Evolutionary conservation across 768 basidiomycete species (phyloP).

Genomic region (Boletales sp.): DNA sequence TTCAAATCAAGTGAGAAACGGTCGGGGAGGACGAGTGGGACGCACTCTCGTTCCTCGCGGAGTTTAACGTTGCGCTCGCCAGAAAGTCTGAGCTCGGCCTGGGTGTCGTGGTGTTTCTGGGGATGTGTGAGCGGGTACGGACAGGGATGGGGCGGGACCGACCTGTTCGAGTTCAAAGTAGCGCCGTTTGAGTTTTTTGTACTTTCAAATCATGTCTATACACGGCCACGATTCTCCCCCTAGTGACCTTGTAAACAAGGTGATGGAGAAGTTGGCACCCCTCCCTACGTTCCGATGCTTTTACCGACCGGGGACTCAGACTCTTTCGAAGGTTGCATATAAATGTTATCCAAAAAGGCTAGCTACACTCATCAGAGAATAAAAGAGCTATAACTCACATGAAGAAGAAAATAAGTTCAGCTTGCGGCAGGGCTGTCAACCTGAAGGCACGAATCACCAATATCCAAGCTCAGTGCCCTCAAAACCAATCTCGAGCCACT

Average conservation of each 20-base stretch:
- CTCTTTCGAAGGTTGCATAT: no score
- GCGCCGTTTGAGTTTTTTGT: constrained; percentile 59
- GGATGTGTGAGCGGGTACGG: neutral
- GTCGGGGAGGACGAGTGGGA: constrained; percentile 4
- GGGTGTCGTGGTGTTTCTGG: constrained; percentile 59
- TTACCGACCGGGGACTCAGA: no score
- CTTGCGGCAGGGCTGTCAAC: neutral
- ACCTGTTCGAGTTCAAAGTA: constrained; percentile 73
- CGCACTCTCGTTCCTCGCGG: constrained; percentile 62
- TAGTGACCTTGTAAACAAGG: no score
- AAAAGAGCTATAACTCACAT: no score
- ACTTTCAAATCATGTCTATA: no score
- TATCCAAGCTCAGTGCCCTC: constrained; percentile 10
- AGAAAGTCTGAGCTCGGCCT: constrained; percentile 53
- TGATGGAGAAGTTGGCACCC: no score
- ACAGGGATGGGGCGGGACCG: constrained; percentile 18
- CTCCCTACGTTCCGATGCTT: no score
- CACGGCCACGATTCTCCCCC: no score
- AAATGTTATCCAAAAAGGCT: no score
- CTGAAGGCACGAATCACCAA: constrained; percentile 9
- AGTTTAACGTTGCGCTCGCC: constrained; percentile 62
- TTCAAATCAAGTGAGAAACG: constrained; percentile 4
- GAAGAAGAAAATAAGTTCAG: neutral
- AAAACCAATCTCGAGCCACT: constrained; percentile 19
- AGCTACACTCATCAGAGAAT: no score